Evolutionary conservation across 169 alveolate species (phyloP).

Genomic region (Plasmodium relictum): DNA sequence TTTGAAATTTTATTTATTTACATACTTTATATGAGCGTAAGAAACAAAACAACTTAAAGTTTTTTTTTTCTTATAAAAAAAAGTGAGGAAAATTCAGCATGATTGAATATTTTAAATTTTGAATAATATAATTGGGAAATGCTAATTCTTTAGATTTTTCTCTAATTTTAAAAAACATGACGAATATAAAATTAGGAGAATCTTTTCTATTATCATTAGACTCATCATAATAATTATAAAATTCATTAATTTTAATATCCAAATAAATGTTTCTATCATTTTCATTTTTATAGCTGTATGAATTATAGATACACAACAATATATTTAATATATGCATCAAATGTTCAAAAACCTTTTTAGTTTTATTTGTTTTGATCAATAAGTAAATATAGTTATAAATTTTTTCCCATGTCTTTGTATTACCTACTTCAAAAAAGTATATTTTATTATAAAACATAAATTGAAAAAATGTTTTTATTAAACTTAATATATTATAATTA

Average conservation of each 20-base stretch:
- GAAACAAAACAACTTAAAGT: too few relatives aligned
- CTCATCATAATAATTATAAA: slow-evolving; percentile 7
- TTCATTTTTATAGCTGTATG: slow-evolving; percentile 58
- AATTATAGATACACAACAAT: slow-evolving; percentile 54
- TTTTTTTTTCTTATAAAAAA: slow-evolving; percentile 9
- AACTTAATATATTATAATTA: slow-evolving; percentile 17
- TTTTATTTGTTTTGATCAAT: slow-evolving; percentile 34
- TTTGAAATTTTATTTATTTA: too few relatives aligned
- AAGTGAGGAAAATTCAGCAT: slow-evolving; percentile 59
- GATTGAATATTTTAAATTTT: slow-evolving; percentile 64
- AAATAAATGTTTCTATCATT: slow-evolving; percentile 19
- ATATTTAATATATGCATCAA: slow-evolving; percentile 70
- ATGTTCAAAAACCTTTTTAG: slow-evolving; percentile 43
- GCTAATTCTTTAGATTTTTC: slow-evolving; percentile 40
- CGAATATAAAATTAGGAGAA: slow-evolving; percentile 25
- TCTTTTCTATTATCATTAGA: not conserved
- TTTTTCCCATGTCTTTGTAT: slow-evolving; percentile 33
- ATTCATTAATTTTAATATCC: slow-evolving; percentile 48
- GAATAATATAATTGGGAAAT: slow-evolving; percentile 60
- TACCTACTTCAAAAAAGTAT: slow-evolving; percentile 40
- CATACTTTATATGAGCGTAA: too few relatives aligned
- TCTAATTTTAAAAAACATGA: slow-evolving; percentile 53
- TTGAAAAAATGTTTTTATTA: slow-evolving; percentile 58
- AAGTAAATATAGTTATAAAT: slow-evolving; percentile 49
- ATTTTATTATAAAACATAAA: slow-evolving; percentile 57